These are phyloP conservation scores for Trifolium subterraneum DNA, from an alignment of 306 rosid genomes.

Conservation along the genomic window DNA sequence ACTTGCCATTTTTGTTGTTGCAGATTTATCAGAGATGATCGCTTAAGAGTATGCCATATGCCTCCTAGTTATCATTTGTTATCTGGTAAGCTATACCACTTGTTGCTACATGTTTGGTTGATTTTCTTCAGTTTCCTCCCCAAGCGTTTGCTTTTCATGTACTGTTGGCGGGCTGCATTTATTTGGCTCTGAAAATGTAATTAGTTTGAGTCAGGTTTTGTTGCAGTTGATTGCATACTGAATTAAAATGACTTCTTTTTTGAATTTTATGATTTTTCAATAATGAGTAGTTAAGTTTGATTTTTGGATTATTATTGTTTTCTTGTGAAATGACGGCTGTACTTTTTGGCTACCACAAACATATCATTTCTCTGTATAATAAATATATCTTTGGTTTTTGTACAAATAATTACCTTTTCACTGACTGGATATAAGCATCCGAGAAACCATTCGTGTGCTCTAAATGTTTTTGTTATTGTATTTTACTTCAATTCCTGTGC, in stretches of 20 bases:
- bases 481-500: background rate
- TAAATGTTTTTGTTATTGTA: background rate
- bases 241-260: constrained; percentile 18
- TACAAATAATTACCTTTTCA: background rate
- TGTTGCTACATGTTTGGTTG: constrained; percentile 29
- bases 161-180: constrained; percentile 27
- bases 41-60: constrained; percentile 66
- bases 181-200: constrained; percentile 29
- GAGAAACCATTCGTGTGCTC: constrained; percentile 19
- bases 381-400: background rate
- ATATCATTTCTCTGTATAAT: background rate
- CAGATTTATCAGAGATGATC: constrained; percentile 94
- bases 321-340: constrained; percentile 10
- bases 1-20: constrained; percentile 32
- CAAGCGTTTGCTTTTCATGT: background rate
- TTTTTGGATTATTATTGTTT: constrained; percentile 15
- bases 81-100: constrained; percentile 64
- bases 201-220: constrained; percentile 26
- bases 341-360: background rate
- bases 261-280: background rate
- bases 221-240: constrained; percentile 11
- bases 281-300: background rate
- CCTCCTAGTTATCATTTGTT: constrained; percentile 64
- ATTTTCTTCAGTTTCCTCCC: constrained; percentile 16
- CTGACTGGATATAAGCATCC: constrained; percentile 7